Percentiles rank a stretch among this genome's conserved stretches.
Conservation (phyloP, 768 basidiomycete genomes). For the Pulveroboletus sp. region DNA sequence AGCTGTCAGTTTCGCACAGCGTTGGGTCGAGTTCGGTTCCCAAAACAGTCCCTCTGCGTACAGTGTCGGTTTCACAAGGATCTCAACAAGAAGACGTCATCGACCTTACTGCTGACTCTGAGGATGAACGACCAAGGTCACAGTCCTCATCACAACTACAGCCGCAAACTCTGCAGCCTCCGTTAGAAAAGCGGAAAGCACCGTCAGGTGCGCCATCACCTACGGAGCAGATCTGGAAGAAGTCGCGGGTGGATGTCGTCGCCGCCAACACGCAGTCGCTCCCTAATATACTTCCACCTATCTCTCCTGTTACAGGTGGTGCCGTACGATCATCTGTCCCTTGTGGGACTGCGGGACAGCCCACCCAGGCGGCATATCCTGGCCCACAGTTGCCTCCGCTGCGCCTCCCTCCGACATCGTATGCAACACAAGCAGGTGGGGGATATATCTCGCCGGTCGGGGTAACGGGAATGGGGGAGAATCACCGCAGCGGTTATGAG, state of each 20-base stretch:
- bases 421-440: conserved; percentile 14
- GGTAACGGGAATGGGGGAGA: conserved; percentile 13
- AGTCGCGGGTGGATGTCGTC: conserved; percentile 38
- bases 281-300: conserved; percentile 17
- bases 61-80: conserved; percentile 22
- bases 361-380: conserved; percentile 15
- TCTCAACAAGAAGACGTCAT: conserved; percentile 55
- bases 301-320: conserved; percentile 20
- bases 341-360: conserved; percentile 13
- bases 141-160: conserved; percentile 27
- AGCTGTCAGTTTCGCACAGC: conserved; percentile 63
- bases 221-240: conserved; percentile 74
- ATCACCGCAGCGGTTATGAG: conserved; percentile 21
- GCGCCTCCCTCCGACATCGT: conserved; percentile 21
- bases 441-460: conserved; percentile 22
- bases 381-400: conserved; percentile 27
- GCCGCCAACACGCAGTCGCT: conserved; percentile 9
- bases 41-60: conserved; percentile 21
- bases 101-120: conserved; percentile 78
- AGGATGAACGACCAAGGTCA: conserved; percentile 55
- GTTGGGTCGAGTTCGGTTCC: conserved; percentile 37
- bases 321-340: conserved; percentile 10
- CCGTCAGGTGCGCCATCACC: conserved; percentile 45
- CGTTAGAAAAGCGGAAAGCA: conserved; percentile 56
- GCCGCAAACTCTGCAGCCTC: conserved; percentile 25